phyloP scores from a whole-genome alignment of 345 rosid genomes.

The Nasturtium officinale region DNA sequence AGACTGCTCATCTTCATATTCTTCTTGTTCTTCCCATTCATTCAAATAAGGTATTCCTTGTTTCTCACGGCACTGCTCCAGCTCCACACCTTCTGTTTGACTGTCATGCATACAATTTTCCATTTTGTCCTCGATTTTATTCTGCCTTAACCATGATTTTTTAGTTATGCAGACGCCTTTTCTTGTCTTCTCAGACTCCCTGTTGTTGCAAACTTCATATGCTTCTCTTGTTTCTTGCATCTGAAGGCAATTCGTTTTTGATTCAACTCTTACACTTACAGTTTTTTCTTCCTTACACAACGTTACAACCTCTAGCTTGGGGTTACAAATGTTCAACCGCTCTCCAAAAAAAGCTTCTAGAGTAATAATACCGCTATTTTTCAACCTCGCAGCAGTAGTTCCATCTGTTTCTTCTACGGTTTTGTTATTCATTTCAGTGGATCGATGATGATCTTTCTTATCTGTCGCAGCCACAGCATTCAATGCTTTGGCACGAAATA shows the following conservation, averaged over 20 bases:
- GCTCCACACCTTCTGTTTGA: background rate
- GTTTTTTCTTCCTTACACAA: slow-evolving; percentile 17
- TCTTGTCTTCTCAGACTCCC: background rate
- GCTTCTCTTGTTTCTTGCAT: slow-evolving; percentile 32
- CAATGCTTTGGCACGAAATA: slow-evolving; percentile 1
- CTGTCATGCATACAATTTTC: slow-evolving; percentile 4
- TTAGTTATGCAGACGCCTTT: background rate
- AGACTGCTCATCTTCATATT: slow-evolving; percentile 41
- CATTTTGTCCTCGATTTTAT: background rate
- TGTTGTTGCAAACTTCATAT: slow-evolving; percentile 17
- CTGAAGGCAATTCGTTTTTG: background rate
- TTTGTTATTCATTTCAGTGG: background rate
- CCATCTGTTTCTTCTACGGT: background rate
- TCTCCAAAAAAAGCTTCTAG: slow-evolving; percentile 15
- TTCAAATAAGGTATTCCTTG: slow-evolving; percentile 40
- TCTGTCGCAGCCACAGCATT: background rate
- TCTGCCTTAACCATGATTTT: slow-evolving; percentile 1
- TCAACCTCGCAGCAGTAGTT: background rate
- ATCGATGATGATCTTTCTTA: slow-evolving; percentile 4
- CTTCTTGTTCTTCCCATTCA: slow-evolving; percentile 46
- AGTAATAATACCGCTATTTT: background rate
- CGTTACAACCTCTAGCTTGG: slow-evolving; percentile 25
- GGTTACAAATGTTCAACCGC: background rate
- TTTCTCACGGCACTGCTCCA: slow-evolving; percentile 26
- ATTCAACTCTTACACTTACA: slow-evolving; percentile 6